phyloP scores from a whole-genome alignment of 345 rosid genomes.

The Geranium brycei region DNA sequence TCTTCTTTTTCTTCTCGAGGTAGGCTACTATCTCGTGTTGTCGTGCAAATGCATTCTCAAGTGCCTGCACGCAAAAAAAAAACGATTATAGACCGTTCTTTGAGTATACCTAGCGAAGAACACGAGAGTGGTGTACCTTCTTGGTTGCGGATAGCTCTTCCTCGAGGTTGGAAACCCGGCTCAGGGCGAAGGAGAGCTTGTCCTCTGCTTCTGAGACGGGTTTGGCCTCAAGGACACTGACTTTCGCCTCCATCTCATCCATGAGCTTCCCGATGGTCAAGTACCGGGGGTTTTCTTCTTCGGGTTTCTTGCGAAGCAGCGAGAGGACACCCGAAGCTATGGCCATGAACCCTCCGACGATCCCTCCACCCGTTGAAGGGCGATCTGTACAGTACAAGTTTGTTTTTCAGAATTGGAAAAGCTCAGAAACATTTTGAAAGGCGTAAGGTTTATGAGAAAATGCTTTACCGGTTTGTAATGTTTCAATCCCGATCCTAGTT shows the following conservation, averaged over 20 bases:
- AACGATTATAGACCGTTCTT: too few species aligned
- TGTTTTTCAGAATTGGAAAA: too few species aligned
- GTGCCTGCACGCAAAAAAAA: slow-evolving; percentile 26
- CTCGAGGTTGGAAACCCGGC: slow-evolving; percentile 44
- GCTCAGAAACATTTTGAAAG: too few species aligned
- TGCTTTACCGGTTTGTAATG: too few species aligned
- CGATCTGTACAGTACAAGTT: too few species aligned
- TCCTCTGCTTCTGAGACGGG: slow-evolving; percentile 38
- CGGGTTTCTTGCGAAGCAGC: slow-evolving; percentile 2
- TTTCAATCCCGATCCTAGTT: too few species aligned
- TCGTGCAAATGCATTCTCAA: slow-evolving; percentile 29
- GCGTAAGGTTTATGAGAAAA: too few species aligned
- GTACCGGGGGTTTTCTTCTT: slow-evolving; percentile 12
- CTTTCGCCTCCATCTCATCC: slow-evolving; percentile 56
- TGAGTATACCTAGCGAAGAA: not conserved
- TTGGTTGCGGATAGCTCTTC: slow-evolving; percentile 47
- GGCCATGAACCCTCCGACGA: too few species aligned
- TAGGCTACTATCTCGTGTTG: slow-evolving; percentile 34
- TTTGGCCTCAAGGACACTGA: slow-evolving; percentile 24
- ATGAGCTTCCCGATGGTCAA: slow-evolving; percentile 46
- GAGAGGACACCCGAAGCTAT: too few species aligned
- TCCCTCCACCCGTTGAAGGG: too few species aligned
- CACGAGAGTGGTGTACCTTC: slow-evolving; percentile 29
- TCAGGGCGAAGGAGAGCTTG: slow-evolving; percentile 45
- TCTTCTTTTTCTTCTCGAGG: slow-evolving; percentile 46